These are phyloP conservation scores for Uncinocarpus reesii DNA, from an alignment of 2,329 filamentous ascomycete genomes.

Conservation along the genomic window DNA sequence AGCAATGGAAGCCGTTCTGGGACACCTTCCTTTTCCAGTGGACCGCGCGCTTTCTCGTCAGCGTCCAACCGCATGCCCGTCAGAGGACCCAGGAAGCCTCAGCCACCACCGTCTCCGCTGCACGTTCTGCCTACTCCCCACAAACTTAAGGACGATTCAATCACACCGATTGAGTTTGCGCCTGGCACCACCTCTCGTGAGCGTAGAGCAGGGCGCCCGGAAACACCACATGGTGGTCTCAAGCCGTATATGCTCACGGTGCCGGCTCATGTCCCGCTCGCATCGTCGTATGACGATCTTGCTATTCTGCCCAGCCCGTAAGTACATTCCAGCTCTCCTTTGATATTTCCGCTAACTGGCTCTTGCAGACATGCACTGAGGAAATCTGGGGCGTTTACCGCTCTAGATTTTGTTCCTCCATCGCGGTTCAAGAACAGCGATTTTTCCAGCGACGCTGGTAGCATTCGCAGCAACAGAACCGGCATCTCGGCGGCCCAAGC, in stretches of 20 bases:
- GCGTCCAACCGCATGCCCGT: conserved; percentile 42
- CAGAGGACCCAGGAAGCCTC: conserved; percentile 44
- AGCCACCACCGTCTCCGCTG: conserved; percentile 65
- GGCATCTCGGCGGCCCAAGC: conserved; percentile 63
- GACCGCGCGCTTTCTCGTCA: conserved; percentile 56
- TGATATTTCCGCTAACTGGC: background rate
- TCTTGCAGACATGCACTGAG: conserved; percentile 37
- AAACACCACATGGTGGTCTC: conserved; percentile 48
- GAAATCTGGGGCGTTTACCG: conserved; percentile 41
- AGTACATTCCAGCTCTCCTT: conserved; percentile 37
- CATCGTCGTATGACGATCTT: conserved; percentile 78
- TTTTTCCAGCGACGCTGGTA: conserved; percentile 37
- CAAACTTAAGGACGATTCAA: conserved; percentile 70
- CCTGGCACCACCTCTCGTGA: conserved; percentile 61
- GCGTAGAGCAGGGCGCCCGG: conserved; percentile 55
- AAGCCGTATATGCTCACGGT: conserved; percentile 65
- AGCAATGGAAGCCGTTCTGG: conserved; percentile 19
- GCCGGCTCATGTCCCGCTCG: conserved; percentile 65
- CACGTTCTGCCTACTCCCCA: conserved; percentile 72
- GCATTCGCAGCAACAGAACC: conserved; percentile 58
- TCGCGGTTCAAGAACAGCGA: conserved; percentile 38
- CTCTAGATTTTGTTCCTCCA: conserved; percentile 42
- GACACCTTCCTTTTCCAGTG: conserved; percentile 17
- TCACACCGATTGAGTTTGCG: conserved; percentile 73
- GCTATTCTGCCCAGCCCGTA: conserved; percentile 79